These are phyloP conservation scores for Kluyveromyces aestuarii DNA, from an alignment of 805 yeast species.

Conservation along the genomic window DNA sequence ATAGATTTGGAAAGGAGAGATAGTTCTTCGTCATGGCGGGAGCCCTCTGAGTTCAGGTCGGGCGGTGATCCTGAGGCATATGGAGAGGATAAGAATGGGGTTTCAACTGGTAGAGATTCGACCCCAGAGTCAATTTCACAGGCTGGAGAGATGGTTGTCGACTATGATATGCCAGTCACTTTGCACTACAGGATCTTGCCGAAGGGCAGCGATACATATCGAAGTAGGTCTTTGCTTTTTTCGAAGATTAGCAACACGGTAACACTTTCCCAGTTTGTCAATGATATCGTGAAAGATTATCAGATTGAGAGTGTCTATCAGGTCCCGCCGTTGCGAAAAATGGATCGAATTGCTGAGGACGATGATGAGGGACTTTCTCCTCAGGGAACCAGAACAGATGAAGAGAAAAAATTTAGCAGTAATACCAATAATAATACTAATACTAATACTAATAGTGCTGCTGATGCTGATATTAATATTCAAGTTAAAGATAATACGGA, in stretches of 20 bases:
- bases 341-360: constrained; percentile 14
- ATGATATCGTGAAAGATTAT: constrained; percentile 44
- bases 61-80: background rate
- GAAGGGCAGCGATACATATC: constrained; percentile 25
- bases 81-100: background rate
- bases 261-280: constrained; percentile 15
- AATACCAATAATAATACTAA: too few relatives aligned
- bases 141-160: background rate
- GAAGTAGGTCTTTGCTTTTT: constrained; percentile 25
- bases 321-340: constrained; percentile 2
- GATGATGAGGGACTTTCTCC: constrained; percentile 25
- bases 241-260: constrained; percentile 18
- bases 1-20: background rate
- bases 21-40: background rate
- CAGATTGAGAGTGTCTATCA: constrained; percentile 53
- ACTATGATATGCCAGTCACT: background rate
- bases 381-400: constrained; percentile 12
- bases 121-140: background rate
- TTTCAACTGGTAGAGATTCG: background rate
- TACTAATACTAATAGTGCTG: too few relatives aligned
- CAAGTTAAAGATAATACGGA: too few relatives aligned
- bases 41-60: background rate
- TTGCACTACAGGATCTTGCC: constrained; percentile 14
- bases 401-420: background rate
- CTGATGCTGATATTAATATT: background rate